phyloP scores from a whole-genome alignment of 257 asterid species.

The Nicotiana noctiflora region DNA sequence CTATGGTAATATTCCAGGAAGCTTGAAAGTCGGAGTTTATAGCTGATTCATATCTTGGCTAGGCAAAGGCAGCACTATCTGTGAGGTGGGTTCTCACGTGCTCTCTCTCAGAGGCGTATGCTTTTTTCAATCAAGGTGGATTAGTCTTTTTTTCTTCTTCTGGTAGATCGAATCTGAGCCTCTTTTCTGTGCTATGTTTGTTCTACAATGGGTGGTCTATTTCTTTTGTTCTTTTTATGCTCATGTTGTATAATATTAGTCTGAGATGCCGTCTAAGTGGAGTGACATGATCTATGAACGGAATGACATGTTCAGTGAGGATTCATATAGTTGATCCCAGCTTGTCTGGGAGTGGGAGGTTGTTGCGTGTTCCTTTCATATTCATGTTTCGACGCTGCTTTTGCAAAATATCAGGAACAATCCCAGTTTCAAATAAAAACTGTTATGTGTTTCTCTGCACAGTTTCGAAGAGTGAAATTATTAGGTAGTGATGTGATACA shows the following conservation, averaged over 20 bases:
- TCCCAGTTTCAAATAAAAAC: background rate
- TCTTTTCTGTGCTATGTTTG: too few species aligned
- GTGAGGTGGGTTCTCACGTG: background rate
- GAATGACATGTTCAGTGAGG: background rate
- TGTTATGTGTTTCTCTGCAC: background rate
- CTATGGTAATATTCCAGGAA: slow-evolving; percentile 20
- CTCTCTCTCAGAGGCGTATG: background rate
- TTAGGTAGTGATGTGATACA: background rate
- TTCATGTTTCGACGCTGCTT: background rate
- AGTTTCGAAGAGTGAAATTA: background rate
- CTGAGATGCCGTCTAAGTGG: background rate
- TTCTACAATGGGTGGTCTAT: too few species aligned
- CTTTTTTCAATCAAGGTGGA: background rate
- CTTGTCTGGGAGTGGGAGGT: background rate
- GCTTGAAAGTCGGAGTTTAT: background rate
- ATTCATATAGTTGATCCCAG: background rate
- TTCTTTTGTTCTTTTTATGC: background rate
- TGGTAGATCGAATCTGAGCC: too few species aligned
- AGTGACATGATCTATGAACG: background rate
- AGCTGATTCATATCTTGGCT: slow-evolving; percentile 13
- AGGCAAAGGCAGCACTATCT: background rate
- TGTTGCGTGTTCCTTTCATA: background rate
- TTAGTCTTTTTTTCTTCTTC: too few species aligned
- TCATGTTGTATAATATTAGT: background rate
- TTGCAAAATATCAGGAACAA: background rate